Percentiles rank a stretch among this genome's conserved stretches.
These are phyloP conservation scores for Pythium myriotylum DNA, from an alignment of 352 stramenopile genomes.

Conservation along the genomic window DNA sequence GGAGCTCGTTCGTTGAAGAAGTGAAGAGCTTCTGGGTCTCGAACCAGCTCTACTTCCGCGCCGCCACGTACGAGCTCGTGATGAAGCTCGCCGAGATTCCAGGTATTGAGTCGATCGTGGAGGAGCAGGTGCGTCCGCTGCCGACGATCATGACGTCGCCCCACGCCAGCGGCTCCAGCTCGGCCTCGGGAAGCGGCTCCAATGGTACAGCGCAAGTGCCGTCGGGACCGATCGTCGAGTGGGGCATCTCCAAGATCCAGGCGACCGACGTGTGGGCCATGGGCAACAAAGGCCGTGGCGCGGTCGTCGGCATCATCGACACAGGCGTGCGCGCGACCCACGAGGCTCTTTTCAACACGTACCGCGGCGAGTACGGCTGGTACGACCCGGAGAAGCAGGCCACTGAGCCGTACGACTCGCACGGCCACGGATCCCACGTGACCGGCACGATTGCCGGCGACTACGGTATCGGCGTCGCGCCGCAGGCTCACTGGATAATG, in stretches of 20 bases:
- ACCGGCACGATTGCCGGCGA: conserved; percentile 10
- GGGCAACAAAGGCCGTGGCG: conserved; percentile 12
- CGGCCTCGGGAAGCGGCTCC: no score
- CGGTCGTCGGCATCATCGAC: conserved; percentile 22
- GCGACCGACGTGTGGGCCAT: conserved; percentile 17
- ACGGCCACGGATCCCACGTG: conserved; percentile 16
- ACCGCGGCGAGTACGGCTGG: conserved; percentile 28
- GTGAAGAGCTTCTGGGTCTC: conserved; percentile 38
- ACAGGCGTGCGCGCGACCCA: no score
- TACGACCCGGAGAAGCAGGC: conserved; percentile 26
- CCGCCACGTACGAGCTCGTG: conserved; percentile 26
- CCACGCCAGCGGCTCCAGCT: not conserved
- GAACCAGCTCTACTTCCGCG: conserved; percentile 38
- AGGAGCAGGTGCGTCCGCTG: conserved; percentile 13
- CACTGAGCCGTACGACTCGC: conserved; percentile 13
- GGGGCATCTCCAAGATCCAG: conserved; percentile 18
- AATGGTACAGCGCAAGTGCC: no score
- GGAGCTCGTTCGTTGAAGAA: no score
- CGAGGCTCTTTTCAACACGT: conserved; percentile 20
- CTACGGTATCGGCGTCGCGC: conserved; percentile 17
- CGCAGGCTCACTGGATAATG: conserved; percentile 7
- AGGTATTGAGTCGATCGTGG: conserved; percentile 2
- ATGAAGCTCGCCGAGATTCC: conserved; percentile 14
- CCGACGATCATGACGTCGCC: no score
- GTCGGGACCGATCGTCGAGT: no score